Evolutionary conservation across 805 yeast species (phyloP), one percentile per base, ranked within the genome.

Genomic region (Starmera dryadoides): DNA sequence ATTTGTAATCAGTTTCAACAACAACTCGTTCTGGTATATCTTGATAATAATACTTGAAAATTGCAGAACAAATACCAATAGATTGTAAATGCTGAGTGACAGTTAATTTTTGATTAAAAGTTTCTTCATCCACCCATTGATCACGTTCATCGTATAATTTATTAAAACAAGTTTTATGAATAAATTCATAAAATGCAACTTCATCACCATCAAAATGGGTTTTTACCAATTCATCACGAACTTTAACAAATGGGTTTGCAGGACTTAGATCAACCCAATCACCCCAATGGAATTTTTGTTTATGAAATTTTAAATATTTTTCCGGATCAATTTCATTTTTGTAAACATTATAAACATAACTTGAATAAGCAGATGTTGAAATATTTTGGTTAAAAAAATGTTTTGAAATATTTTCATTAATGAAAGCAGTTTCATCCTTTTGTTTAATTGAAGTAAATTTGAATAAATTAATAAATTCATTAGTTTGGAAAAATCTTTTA

Each of bases 241-340:
- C 45, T 6, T 47, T 30, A 20, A 48, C 46, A 37, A 54, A 55
- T 15, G 59, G 49, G 20, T 48, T 47, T 4, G 58, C 58, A 4
- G 52, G 51, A 4, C 50, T 41, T 3, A 51, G 34, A 36, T 58
- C 60, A 14, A 48, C 47, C 62, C 62, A 58, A 35, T 55, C 63
- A 34, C 55, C 58, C 68, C 64, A 62, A 48, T 62, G 56, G 42
- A 51, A 49, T 10, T 42, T 41, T 8, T 49, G 30, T 20, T 40
- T 40, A 34, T 53, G 34, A 2, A 34, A 6, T 11, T 20, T 6
- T 11, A 52, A 16, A 22, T 39, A 47, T 1, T 18, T 18, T 14
- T 48, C 49, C 15, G 56, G 57, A 22, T 46, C 37, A 1, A 23
- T 17, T 30, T 53, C 46, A 4, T 26, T 22, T 16, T 28, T n/a